These are phyloP conservation scores for Aethionema arabicum DNA, from an alignment of 345 rosid species.

Conservation along the genomic window DNA sequence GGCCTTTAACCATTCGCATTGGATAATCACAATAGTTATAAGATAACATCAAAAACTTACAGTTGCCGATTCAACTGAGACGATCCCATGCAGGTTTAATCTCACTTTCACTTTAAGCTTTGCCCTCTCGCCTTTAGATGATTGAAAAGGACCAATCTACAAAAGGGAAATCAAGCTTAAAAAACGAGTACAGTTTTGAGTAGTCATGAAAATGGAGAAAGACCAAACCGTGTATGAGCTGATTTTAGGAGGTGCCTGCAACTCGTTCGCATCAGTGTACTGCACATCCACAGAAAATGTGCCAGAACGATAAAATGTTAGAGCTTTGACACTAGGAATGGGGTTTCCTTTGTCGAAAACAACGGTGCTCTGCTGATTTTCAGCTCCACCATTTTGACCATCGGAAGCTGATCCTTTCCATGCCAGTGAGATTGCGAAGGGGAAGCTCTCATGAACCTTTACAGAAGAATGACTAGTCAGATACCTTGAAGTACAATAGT, in stretches of 20 bases:
- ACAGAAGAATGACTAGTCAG: neutral
- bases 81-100: conserved; percentile 80
- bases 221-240: conserved; percentile 70
- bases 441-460: conserved; percentile 88
- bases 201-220: neutral
- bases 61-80: conserved; percentile 77
- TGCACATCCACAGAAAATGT: conserved; percentile 80
- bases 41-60: conserved; percentile 43
- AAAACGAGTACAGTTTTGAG: conserved; percentile 25
- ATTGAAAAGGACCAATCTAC: conserved; percentile 94
- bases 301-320: conserved; percentile 75
- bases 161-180: conserved; percentile 24
- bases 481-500: conserved; percentile 1
- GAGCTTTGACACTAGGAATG: conserved; percentile 80
- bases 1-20: neutral
- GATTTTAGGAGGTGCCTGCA: conserved; percentile 73
- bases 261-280: conserved; percentile 59
- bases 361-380: conserved; percentile 69
- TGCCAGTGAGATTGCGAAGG: conserved; percentile 67
- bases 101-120: conserved; percentile 90
- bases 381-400: conserved; percentile 56
- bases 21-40: neutral
- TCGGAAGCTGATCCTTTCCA: conserved; percentile 84
- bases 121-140: conserved; percentile 64
- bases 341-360: conserved; percentile 89